Evolutionary conservation across 2,329 filamentous ascomycete genomes (phyloP), one percentile per base, ranked within the genome.

Genomic region (Pseudogymnoascus sp.): DNA sequence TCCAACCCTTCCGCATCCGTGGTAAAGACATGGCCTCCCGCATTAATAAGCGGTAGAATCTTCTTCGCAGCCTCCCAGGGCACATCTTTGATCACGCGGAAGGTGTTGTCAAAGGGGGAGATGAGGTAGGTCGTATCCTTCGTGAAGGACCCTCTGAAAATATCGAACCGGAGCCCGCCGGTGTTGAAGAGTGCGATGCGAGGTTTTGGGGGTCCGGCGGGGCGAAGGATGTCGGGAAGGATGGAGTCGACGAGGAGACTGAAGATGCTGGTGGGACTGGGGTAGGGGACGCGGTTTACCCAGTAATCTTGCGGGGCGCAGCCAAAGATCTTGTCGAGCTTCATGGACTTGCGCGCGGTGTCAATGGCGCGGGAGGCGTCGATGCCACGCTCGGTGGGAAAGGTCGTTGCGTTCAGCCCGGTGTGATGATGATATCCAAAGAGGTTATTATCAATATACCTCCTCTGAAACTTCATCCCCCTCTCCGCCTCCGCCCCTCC

Each of bases 391-490:
- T 86, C 77, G 0, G 93, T 97, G 1, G 84, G 80, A 70, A 97
- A 97, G 0, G 84, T 88, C 0, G 82, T 78, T n/a, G 81, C 78
- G 67, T 93, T 86, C 30, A 88, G 83, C 0, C 84, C 83, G 2
- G 88, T 90, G 72, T 97, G 93, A 68, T 94, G 82, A 68, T 92
- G 82, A 62, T 95, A 81, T 1, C 91, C 94, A 64, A 85, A 89
- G 0, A 97, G 78, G 67, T 97, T 97, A 75, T 92, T 97, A 75
- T 97, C 93, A 63, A 97, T 93, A 74, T 97, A 97, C 62, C 87
- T 83, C 50, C 93, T 83, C 60, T 81, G 80, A 71, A 96, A 97
- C 1, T 78, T 80, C 47, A 85, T 75, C 4, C 70, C 70, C 0
- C 74, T 72, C 3, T 72, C 65, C 0, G 74, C 62, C 5, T 72